Evolutionary conservation across 1,284 basidiomycete genomes (phyloP).

Genomic region (Ustilago vetiveriae): DNA sequence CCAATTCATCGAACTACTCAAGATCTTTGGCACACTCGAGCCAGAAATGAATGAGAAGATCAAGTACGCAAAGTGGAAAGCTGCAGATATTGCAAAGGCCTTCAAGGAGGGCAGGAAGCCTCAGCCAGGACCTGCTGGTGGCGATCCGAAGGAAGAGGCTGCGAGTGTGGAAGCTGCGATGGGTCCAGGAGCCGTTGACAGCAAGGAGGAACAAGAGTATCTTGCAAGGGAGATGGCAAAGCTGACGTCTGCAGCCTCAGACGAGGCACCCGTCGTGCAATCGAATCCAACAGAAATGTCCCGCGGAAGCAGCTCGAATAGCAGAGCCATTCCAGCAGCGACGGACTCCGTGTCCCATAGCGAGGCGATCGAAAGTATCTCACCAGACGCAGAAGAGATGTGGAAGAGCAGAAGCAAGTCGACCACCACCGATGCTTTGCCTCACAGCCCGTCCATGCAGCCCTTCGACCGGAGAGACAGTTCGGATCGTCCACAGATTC

Average conservation of each 20-base stretch:
- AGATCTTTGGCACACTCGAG: slow-evolving; percentile 73
- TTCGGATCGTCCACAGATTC: slow-evolving; percentile 11
- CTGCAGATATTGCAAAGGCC: slow-evolving; percentile 85
- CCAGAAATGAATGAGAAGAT: slow-evolving; percentile 76
- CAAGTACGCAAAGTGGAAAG: slow-evolving; percentile 91
- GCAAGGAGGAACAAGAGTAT: slow-evolving; percentile 54
- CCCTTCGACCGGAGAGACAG: not conserved
- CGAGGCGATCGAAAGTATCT: slow-evolving; percentile 9
- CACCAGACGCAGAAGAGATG: slow-evolving; percentile 33
- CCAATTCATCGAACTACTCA: slow-evolving; percentile 84
- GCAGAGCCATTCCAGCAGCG: not conserved
- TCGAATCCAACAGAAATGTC: slow-evolving; percentile 2
- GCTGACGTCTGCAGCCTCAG: slow-evolving; percentile 27
- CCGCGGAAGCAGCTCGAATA: slow-evolving; percentile 11
- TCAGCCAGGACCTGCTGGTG: slow-evolving; percentile 50
- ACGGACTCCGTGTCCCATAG: not conserved
- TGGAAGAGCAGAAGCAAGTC: slow-evolving; percentile 17
- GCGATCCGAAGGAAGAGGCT: slow-evolving; percentile 40
- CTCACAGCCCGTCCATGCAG: slow-evolving; percentile 26
- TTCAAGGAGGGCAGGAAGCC: slow-evolving; percentile 75
- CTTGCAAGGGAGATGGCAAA: slow-evolving; percentile 58
- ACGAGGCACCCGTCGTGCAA: slow-evolving; percentile 1
- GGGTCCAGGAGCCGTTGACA: slow-evolving; percentile 16
- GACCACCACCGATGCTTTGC: slow-evolving; percentile 4
- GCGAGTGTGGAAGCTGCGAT: slow-evolving; percentile 31